A percentile compares a stretch with the other conserved stretches of the same genome.
phyloP scores from a whole-genome alignment of 352 stramenopile genomes.

The Pythium angustatum region DNA sequence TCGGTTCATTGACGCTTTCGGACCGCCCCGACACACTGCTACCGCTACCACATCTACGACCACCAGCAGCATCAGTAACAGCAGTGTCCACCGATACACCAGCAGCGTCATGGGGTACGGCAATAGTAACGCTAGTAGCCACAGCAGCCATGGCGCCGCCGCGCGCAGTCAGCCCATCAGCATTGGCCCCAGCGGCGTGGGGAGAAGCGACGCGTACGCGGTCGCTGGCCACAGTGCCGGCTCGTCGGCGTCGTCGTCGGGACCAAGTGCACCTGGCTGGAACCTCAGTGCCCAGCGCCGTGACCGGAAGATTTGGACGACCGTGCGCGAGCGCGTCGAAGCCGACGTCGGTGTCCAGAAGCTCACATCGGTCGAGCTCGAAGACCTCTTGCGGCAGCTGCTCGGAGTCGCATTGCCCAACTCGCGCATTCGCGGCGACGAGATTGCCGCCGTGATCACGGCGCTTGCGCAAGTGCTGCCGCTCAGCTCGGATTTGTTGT shows the following conservation, averaged over 20 bases:
- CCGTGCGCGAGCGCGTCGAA: slow-evolving; percentile 54
- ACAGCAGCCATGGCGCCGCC: background rate
- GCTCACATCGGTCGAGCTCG: slow-evolving; percentile 75
- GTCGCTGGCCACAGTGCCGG: background rate
- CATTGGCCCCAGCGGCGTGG: slow-evolving; percentile 9
- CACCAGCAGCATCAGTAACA: slow-evolving; percentile 10
- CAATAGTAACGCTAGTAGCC: slow-evolving; percentile 5
- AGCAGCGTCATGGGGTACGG: slow-evolving; percentile 23
- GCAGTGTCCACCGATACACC: background rate
- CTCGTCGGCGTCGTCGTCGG: slow-evolving; percentile 7
- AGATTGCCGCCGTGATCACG: slow-evolving; percentile 57
- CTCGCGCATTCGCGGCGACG: slow-evolving; percentile 58
- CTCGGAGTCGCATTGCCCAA: slow-evolving; percentile 58
- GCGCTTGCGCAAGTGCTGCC: slow-evolving; percentile 63
- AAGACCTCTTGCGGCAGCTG: slow-evolving; percentile 82
- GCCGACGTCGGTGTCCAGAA: slow-evolving; percentile 50
- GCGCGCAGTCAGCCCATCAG: slow-evolving; percentile 31
- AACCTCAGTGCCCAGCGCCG: slow-evolving; percentile 61
- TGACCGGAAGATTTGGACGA: slow-evolving; percentile 68
- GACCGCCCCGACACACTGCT: background rate
- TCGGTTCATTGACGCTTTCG: slow-evolving; percentile 31
- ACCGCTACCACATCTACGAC: background rate
- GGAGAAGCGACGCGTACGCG: background rate
- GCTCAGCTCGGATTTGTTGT: slow-evolving; percentile 67
- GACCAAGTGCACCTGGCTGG: slow-evolving; percentile 36